Conservation (phyloP, 2,329 filamentous ascomycete genomes). For the Penicillium sp. region DNA sequence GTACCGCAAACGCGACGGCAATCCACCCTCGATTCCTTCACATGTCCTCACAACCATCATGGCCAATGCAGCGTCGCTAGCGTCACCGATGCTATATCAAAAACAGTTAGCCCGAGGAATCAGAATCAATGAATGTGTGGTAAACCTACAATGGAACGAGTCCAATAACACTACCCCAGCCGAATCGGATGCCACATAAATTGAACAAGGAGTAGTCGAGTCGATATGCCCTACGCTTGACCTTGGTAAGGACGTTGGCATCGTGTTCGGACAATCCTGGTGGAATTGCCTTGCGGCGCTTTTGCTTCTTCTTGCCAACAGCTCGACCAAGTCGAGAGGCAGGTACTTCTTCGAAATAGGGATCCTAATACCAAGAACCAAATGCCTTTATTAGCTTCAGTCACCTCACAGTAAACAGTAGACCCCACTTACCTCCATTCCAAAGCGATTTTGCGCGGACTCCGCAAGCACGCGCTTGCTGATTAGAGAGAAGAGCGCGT, state of each 20-base stretch:
- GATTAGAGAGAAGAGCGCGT: slow-evolving; percentile 27
- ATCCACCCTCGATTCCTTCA: slow-evolving; percentile 71
- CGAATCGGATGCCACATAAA: slow-evolving; percentile 78
- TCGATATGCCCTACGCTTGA: slow-evolving; percentile 80
- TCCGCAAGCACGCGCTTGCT: slow-evolving; percentile 38
- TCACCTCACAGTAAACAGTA: neutral
- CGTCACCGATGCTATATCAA: slow-evolving; percentile 67
- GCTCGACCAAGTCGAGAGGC: slow-evolving; percentile 68
- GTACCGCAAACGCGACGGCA: slow-evolving; percentile 57
- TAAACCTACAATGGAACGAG: slow-evolving; percentile 73
- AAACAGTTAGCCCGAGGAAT: neutral
- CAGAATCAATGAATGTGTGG: neutral
- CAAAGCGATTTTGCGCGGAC: slow-evolving; percentile 43
- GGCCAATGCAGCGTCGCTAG: slow-evolving; percentile 70
- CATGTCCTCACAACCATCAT: slow-evolving; percentile 73
- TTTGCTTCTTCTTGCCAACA: slow-evolving; percentile 72
- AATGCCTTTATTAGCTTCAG: neutral
- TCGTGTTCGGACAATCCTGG: slow-evolving; percentile 82
- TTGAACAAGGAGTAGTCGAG: slow-evolving; percentile 84
- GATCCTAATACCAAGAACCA: slow-evolving; percentile 61
- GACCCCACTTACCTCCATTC: slow-evolving; percentile 36
- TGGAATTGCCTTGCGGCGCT: slow-evolving; percentile 80
- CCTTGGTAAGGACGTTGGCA: slow-evolving; percentile 75
- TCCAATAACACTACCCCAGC: slow-evolving; percentile 85
- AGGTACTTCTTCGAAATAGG: slow-evolving; percentile 81